Evolutionary conservation across 305 asterid species (phyloP).

Genomic region (Solanum hybrid): DNA sequence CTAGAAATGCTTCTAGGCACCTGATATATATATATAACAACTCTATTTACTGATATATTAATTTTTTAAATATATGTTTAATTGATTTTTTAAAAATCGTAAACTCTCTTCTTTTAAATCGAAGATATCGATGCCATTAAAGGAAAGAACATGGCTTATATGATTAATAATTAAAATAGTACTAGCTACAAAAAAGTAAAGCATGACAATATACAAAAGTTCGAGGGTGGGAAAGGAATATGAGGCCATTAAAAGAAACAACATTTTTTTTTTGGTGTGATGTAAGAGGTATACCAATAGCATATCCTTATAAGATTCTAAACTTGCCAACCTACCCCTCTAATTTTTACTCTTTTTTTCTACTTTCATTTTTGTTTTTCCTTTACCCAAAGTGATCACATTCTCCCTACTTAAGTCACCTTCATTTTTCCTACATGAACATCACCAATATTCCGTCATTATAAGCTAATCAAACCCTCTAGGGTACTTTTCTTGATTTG

Average conservation of each 20-base stretch:
- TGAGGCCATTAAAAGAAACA: neutral
- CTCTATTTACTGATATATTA: too few relatives aligned
- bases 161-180: neutral
- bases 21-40: neutral
- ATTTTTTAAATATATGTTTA: too few relatives aligned
- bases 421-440: neutral
- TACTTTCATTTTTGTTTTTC: conserved; percentile 10
- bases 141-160: neutral
- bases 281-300: conserved; percentile 26
- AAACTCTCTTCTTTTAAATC: neutral
- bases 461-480: conserved; percentile 20
- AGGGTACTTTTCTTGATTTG: neutral
- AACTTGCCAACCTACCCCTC: conserved; percentile 8
- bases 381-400: conserved; percentile 29
- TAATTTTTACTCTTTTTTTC: neutral
- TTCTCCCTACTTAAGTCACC: conserved; percentile 28
- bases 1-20: neutral
- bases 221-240: neutral
- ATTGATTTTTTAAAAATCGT: too few relatives aligned
- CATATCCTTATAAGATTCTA: conserved; percentile 47
- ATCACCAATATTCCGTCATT: neutral
- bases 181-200: neutral
- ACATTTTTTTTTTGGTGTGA: neutral
- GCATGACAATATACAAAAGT: neutral
- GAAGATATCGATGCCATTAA: neutral